These are phyloP conservation scores for Scheffersomyces stipitis DNA, from an alignment of 805 yeast genomes.

Conservation along the genomic window DNA sequence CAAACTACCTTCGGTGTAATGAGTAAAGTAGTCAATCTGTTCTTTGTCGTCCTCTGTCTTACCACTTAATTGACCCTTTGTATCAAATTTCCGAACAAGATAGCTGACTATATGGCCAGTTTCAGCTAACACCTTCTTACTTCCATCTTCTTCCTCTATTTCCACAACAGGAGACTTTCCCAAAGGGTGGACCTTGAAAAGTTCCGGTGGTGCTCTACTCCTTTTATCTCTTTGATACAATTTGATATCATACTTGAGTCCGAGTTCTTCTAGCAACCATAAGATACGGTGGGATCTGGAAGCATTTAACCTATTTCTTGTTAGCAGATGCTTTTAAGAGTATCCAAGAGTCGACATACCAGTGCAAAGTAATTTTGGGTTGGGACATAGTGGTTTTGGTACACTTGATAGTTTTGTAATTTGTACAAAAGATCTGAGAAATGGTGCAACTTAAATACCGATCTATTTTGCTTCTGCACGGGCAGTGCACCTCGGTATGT, in stretches of 20 bases:
- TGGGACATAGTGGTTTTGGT: slow-evolving; percentile 2
- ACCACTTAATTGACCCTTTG: slow-evolving; percentile 22
- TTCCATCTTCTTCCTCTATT: slow-evolving; percentile 19
- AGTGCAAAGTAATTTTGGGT: slow-evolving; percentile 19
- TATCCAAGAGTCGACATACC: slow-evolving; percentile 15
- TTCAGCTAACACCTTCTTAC: slow-evolving; percentile 40
- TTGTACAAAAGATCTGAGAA: no score
- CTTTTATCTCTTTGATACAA: slow-evolving; percentile 23
- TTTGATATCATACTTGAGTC: slow-evolving; percentile 33
- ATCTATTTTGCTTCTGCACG: no score
- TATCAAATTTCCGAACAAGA: slow-evolving; percentile 51
- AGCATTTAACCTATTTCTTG: slow-evolving; percentile 23
- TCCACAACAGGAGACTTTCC: slow-evolving; percentile 39
- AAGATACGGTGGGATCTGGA: slow-evolving; percentile 39
- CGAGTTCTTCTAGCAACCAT: slow-evolving; percentile 38
- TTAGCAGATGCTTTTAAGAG: slow-evolving; percentile 3
- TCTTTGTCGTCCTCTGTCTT: slow-evolving; percentile 38
- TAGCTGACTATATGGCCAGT: slow-evolving; percentile 59
- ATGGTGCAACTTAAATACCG: no score
- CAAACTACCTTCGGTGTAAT: slow-evolving; percentile 25
- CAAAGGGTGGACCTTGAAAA: slow-evolving; percentile 31
- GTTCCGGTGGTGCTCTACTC: slow-evolving; percentile 34
- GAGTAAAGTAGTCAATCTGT: slow-evolving; percentile 23
- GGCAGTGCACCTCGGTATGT: no score
- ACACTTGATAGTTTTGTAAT: neutral